Percentiles rank a stretch among this genome's conserved stretches.
phyloP scores from a whole-genome alignment of 805 yeast genomes.

The Schwanniomyces polymorphus region DNA sequence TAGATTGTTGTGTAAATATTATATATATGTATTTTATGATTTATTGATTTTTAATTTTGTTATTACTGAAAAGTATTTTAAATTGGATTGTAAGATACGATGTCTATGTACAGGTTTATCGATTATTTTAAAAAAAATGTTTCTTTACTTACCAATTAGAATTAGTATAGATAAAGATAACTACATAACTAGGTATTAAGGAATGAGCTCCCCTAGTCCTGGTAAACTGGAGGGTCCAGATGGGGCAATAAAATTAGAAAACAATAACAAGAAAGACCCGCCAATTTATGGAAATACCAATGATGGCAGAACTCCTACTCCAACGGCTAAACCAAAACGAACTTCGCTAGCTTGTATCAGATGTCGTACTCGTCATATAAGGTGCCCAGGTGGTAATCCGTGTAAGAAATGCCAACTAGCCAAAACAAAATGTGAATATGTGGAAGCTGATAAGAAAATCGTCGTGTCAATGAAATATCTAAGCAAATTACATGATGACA shows the following conservation, averaged over 20 bases:
- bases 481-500: slow-evolving; percentile 65
- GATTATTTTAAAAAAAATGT: neutral
- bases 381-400: slow-evolving; percentile 79
- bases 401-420: slow-evolving; percentile 62
- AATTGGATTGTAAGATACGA: neutral
- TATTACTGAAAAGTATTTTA: neutral
- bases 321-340: slow-evolving; percentile 22
- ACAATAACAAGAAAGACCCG: neutral
- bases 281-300: neutral
- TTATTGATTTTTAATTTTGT: neutral
- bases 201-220: neutral
- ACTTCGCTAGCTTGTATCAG: slow-evolving; percentile 55
- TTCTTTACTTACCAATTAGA: neutral
- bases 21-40: neutral
- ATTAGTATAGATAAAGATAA: neutral
- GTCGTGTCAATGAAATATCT: slow-evolving; percentile 73
- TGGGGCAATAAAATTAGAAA: neutral
- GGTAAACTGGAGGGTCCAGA: neutral
- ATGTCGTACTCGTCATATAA: slow-evolving; percentile 70
- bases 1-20: neutral
- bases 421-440: slow-evolving; percentile 63
- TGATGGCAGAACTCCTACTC: neutral
- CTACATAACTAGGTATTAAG: neutral
- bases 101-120: neutral
- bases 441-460: slow-evolving; percentile 69